Evolutionary conservation across 805 yeast species (phyloP).

Genomic region (Ogataea siamensis): DNA sequence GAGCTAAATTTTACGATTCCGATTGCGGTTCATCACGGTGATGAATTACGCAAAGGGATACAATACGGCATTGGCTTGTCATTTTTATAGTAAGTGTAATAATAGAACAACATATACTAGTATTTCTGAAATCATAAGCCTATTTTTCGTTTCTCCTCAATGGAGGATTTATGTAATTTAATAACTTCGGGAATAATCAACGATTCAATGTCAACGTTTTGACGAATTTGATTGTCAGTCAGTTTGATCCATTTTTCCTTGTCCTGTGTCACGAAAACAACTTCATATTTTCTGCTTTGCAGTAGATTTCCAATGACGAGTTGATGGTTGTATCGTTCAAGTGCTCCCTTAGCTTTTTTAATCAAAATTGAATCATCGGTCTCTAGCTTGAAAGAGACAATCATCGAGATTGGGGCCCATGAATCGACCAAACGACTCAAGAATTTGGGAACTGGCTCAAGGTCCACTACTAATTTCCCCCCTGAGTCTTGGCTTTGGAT

Average conservation of each 20-base stretch:
- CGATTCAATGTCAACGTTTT: constrained; percentile 66
- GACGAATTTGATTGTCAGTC: constrained; percentile 37
- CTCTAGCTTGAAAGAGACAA: constrained; percentile 89
- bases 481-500: constrained; percentile 74
- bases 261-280: constrained; percentile 71
- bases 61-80: constrained; percentile 63
- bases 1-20: constrained; percentile 58
- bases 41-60: constrained; percentile 48
- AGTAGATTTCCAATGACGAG: constrained; percentile 90
- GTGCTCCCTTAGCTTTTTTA: constrained; percentile 73
- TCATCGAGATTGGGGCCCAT: constrained; percentile 96
- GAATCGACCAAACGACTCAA: constrained; percentile 80
- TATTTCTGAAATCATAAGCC: constrained; percentile 21
- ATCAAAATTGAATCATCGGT: constrained; percentile 74
- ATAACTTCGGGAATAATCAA: constrained; percentile 77
- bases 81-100: too few species aligned
- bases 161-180: constrained; percentile 62
- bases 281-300: constrained; percentile 84
- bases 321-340: constrained; percentile 86
- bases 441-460: constrained; percentile 96
- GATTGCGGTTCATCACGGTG: constrained; percentile 42
- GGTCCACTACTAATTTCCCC: constrained; percentile 76
- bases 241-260: constrained; percentile 51
- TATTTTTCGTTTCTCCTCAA: constrained; percentile 33
- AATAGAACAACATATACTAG: constrained; percentile 3